A percentile compares a stretch with the other conserved stretches of the same genome.
phyloP scores from a whole-genome alignment of 305 asterid genomes.

The Striga hermonthica region DNA sequence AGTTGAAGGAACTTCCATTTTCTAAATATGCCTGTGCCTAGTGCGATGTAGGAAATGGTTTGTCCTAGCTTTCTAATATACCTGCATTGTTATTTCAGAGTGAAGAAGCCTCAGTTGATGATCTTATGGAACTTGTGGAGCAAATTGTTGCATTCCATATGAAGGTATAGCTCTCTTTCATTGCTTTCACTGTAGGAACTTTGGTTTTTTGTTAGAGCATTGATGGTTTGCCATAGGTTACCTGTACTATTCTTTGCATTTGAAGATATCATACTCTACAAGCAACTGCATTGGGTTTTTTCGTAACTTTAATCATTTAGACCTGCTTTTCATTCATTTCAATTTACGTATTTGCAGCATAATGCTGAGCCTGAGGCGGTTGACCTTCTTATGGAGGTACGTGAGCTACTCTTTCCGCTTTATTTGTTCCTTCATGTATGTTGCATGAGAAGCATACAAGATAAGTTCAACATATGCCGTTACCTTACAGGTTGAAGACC shows the following conservation, averaged over 20 bases:
- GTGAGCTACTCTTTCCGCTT: neutral
- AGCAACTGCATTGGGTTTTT: neutral
- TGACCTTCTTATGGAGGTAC: slow-evolving; percentile 98
- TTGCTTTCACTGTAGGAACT: neutral
- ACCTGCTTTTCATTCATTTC: neutral
- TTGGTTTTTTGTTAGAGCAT: too few relatives aligned
- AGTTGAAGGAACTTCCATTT: neutral
- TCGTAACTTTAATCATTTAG: slow-evolving; percentile 9
- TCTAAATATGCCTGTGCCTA: neutral
- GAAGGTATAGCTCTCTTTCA: slow-evolving; percentile 54
- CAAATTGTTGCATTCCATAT: slow-evolving; percentile 94
- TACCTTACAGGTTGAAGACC: slow-evolving; percentile 77
- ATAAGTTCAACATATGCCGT: slow-evolving; percentile 15
- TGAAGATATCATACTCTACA: slow-evolving; percentile 1
- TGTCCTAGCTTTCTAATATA: slow-evolving; percentile 21
- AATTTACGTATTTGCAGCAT: slow-evolving; percentile 52
- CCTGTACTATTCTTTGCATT: too few relatives aligned
- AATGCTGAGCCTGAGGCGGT: slow-evolving; percentile 99
- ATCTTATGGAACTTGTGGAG: slow-evolving; percentile 89
- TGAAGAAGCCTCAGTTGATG: slow-evolving; percentile 70
- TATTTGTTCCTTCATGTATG: neutral
- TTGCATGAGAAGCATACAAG: neutral
- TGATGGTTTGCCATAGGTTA: too few relatives aligned
- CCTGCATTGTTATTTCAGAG: slow-evolving; percentile 43
- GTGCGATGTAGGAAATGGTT: neutral